Percentiles rank a stretch among this genome's conserved stretches.
phyloP scores from a whole-genome alignment of 441 rosid species.

The Pelargonium cotyledonis region DNA sequence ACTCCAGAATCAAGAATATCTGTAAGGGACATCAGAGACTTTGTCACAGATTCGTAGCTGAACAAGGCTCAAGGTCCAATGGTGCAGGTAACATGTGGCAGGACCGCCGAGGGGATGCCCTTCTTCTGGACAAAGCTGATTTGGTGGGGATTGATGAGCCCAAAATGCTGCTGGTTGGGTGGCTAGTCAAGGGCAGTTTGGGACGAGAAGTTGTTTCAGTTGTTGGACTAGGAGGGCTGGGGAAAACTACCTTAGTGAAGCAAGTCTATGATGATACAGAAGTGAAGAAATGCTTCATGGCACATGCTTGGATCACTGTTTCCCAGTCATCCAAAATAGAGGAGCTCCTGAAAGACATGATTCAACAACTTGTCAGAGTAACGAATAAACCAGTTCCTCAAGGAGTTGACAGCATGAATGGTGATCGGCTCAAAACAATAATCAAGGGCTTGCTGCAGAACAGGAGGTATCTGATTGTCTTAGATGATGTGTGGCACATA shows the following conservation, averaged over 20 bases:
- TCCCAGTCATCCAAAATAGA: conserved; percentile 15
- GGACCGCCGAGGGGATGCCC: conserved; percentile 21
- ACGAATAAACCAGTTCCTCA: conserved; percentile 11
- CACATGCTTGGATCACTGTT: conserved; percentile 20
- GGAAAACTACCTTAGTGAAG: conserved; percentile 22
- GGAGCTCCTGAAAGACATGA: conserved; percentile 16
- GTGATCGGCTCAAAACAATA: conserved; percentile 19
- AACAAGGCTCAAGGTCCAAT: neutral
- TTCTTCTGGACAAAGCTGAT: conserved; percentile 18
- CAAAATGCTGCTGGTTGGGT: conserved; percentile 14
- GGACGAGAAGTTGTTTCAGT: conserved; percentile 12
- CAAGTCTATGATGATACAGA: conserved; percentile 17
- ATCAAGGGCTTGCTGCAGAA: conserved; percentile 24
- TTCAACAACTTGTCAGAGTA: conserved; percentile 14
- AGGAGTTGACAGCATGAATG: conserved; percentile 16
- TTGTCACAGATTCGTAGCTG: conserved; percentile 3
- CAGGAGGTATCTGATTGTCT: conserved; percentile 30
- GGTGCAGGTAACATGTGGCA: conserved; percentile 1
- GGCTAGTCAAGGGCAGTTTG: conserved; percentile 10
- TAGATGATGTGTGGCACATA: conserved; percentile 34
- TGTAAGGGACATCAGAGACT: conserved; percentile 17
- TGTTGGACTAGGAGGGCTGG: conserved; percentile 25
- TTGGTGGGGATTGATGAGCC: conserved; percentile 24
- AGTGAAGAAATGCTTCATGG: conserved; percentile 17
- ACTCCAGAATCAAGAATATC: conserved; percentile 7